Conservation (phyloP, 306 rosid genomes). For the Vigna mungo region DNA sequence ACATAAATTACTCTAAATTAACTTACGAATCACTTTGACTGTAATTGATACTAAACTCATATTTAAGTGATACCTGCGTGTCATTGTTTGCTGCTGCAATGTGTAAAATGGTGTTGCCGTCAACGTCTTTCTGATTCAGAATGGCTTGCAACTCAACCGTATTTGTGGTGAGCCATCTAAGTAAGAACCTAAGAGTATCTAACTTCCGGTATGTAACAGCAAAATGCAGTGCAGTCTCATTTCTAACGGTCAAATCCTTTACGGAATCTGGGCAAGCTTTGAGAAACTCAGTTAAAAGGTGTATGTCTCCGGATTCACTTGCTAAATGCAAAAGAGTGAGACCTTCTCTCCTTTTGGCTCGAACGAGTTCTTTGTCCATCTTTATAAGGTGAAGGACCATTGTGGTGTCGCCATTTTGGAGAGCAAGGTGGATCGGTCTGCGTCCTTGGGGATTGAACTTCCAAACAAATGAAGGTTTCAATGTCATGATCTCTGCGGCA, state of each 20-base stretch:
- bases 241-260: conserved; percentile 31
- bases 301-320: neutral
- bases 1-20: no score
- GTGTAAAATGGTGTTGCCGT: conserved; percentile 48
- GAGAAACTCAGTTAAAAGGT: conserved; percentile 38
- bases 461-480: neutral
- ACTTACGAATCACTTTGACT: no score
- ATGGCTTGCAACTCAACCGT: no score
- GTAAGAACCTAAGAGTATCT: conserved; percentile 21
- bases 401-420: neutral
- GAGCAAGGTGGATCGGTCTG: neutral
- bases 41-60: no score
- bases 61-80: conserved; percentile 15
- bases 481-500: neutral
- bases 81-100: conserved; percentile 28
- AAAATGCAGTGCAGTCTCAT: conserved; percentile 50
- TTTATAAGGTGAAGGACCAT: neutral
- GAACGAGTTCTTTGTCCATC: neutral
- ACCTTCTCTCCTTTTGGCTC: neutral
- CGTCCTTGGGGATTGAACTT: neutral
- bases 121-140: conserved; percentile 12
- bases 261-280: conserved; percentile 43
- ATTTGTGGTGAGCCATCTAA: conserved; percentile 33
- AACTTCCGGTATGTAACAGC: conserved; percentile 20
- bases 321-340: conserved; percentile 1